phyloP scores from a whole-genome alignment of 331 rosid genomes.

The Acacia pycnantha region DNA sequence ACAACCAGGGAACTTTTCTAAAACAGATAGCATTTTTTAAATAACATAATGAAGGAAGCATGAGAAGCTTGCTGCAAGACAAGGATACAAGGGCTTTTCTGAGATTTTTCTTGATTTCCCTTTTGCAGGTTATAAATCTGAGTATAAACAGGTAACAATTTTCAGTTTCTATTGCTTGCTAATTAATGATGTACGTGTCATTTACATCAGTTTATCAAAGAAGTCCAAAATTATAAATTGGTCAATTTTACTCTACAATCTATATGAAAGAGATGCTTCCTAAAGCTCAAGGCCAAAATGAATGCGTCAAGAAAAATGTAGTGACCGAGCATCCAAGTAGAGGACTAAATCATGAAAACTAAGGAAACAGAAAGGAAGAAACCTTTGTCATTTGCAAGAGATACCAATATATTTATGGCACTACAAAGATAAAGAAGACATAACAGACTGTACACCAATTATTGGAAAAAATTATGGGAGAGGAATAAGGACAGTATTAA shows the following conservation, averaged over 20 bases:
- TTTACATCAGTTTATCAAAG: not conserved
- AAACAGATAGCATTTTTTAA: not conserved
- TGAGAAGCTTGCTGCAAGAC: slow-evolving; percentile 4
- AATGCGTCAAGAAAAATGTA: not conserved
- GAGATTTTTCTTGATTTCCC: not conserved
- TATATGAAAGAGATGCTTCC: not conserved
- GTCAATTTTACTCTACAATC: not conserved
- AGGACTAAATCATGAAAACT: slow-evolving; percentile 5
- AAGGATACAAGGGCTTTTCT: not conserved
- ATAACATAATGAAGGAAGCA: not conserved
- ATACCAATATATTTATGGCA: slow-evolving; percentile 9
- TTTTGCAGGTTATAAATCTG: not conserved
- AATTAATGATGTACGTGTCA: slow-evolving; percentile 1
- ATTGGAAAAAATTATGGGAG: slow-evolving; percentile 1
- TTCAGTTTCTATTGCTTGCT: not conserved
- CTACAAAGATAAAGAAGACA: not conserved
- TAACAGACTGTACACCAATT: not conserved
- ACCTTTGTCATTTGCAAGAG: not conserved
- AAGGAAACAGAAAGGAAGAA: slow-evolving; percentile 6
- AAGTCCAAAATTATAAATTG: not conserved
- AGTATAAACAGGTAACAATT: not conserved
- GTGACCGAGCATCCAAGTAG: not conserved
- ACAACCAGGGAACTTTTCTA: slow-evolving; percentile 3
- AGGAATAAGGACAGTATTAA: slow-evolving; percentile 2
- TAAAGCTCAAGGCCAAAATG: not conserved